Evolutionary conservation across 192 early-diverging fungal species (phyloP).

Genomic region (Coemansia sp.): DNA sequence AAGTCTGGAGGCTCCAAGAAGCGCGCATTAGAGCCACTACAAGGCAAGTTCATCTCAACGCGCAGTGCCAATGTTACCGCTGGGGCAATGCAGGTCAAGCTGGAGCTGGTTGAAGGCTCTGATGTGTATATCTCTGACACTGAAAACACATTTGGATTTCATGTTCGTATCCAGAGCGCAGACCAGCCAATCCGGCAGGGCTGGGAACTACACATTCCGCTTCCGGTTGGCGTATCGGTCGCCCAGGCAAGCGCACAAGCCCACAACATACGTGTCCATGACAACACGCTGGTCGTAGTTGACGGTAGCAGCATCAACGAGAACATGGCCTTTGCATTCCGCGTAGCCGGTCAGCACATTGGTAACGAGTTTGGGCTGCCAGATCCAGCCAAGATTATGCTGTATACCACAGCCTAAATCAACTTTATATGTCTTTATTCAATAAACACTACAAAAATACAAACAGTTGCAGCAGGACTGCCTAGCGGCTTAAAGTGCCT

Average conservation of each 20-base stretch:
- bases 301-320: not conserved
- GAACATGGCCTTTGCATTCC: not conserved
- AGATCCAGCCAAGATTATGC: constrained; percentile 2
- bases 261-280: not conserved
- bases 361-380: constrained; percentile 6
- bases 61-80: not conserved
- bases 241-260: not conserved
- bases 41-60: not conserved
- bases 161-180: not conserved
- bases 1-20: constrained; percentile 16
- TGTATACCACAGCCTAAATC: not conserved
- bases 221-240: not conserved
- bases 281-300: constrained; percentile 4
- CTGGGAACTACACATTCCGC: constrained; percentile 5
- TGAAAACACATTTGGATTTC: not conserved
- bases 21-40: not conserved
- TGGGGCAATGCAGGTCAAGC: constrained; percentile 1
- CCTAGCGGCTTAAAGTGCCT: not conserved
- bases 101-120: constrained; percentile 3
- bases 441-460: not conserved
- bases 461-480: not conserved
- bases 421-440: not conserved
- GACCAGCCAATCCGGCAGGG: constrained; percentile 2
- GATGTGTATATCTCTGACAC: not conserved
- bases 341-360: not conserved